Evolutionary conservation across 768 basidiomycete species (phyloP), one percentile per base, ranked within the genome.

Genomic region (Mycena galericulata): DNA sequence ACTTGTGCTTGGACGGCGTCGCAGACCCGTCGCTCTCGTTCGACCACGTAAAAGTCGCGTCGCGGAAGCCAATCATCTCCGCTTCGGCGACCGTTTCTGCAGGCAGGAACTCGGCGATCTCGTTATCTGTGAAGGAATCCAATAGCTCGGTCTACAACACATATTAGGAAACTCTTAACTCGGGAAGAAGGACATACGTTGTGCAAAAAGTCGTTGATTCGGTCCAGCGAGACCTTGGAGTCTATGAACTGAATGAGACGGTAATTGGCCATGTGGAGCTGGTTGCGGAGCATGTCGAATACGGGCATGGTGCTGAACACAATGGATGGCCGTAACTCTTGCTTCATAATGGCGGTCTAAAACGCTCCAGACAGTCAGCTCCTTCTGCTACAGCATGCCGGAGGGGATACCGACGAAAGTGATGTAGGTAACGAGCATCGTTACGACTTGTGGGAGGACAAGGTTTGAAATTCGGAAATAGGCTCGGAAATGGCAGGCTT

Each of bases 181-280:
- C 30, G 1, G 2, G 5, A 14, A 10, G 43, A 18, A 55, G 17
- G 2, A 68, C 78, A 4, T 38, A 84, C 84, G 27, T 83, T 79
- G 49, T 79, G 75, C 46, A 86, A 72, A 66, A 85, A 85, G 51
- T 82, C 77, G 26, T 82, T 74, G 2, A 86, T 73, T 73, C 92
- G 86, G 65, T 88, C 86, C 5, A 93, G 70, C 2, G 92, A 92
- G 3, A 94, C 91, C 75, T 89, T 90, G 53, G 85, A 89, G 79
- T 78, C 72, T 26, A 72, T 54, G 17, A 72, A 67, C 36, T 64
- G 57, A 10, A 75, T 77, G 27, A 79, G 60, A 17, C 75, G 71
- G 67, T 77, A 79, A 24, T 81, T 76, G 1, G 78, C 75, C 75
- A 78, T 84, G 75, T 81, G 78, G 53, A 90, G 76, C 63, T 88